phyloP scores from a whole-genome alignment of 148 eudicot genomes.

The Camellia sinensis region DNA sequence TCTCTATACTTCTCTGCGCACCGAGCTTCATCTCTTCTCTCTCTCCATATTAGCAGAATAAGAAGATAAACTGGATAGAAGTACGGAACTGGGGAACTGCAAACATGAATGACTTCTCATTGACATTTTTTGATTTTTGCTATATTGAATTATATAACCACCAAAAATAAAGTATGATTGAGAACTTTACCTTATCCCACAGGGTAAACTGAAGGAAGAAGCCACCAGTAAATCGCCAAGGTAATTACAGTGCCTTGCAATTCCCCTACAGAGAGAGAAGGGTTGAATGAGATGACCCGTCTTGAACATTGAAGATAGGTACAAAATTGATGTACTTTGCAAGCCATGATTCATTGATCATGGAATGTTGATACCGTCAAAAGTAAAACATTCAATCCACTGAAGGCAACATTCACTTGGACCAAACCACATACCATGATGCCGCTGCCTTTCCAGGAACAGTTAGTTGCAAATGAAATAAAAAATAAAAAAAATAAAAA shows the following conservation, averaged over 20 bases:
- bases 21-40: slow-evolving; percentile 91
- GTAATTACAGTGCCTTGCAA: slow-evolving; percentile 94
- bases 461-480: not conserved
- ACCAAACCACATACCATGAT: not conserved
- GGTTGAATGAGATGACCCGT: not conserved
- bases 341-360: slow-evolving; percentile 2
- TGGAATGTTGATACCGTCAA: not conserved
- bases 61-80: slow-evolving; percentile 92
- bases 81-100: slow-evolving; percentile 93
- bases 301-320: not conserved
- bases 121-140: not conserved
- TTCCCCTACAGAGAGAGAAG: slow-evolving; percentile 53
- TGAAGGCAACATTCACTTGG: not conserved
- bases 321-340: not conserved
- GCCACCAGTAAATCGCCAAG: slow-evolving; percentile 87
- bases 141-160: not conserved
- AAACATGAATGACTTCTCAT: not conserved
- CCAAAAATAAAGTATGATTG: not conserved
- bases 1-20: slow-evolving; percentile 95
- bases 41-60: slow-evolving; percentile 93
- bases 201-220: slow-evolving; percentile 84
- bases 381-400: not conserved
- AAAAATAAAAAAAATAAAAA: no score
- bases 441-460: not conserved
- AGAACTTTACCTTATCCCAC: slow-evolving; percentile 78